phyloP scores from a whole-genome alignment of 2,329 filamentous ascomycete genomes.

The Emmonsiellopsis sp. region DNA sequence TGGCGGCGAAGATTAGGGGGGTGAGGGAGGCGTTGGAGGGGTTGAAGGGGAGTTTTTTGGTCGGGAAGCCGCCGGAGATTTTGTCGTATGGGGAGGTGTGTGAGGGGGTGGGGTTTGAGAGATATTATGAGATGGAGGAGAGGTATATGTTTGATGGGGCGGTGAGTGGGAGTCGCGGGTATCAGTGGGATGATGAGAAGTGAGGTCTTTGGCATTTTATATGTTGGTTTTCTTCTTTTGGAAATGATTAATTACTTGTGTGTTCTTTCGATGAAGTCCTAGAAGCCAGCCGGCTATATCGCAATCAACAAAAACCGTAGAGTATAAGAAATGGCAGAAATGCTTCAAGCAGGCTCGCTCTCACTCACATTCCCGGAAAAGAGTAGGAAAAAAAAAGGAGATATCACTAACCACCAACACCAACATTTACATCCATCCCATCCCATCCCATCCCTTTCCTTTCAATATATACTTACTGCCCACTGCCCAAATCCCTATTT shows the following conservation, averaged over 20 bases:
- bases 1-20: constrained; percentile 35
- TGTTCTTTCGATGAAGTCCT: too few species aligned
- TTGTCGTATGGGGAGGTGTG: constrained; percentile 37
- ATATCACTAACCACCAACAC: too few species aligned
- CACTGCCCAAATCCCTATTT: constrained; percentile 8
- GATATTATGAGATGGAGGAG: constrained; percentile 22
- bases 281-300: too few species aligned
- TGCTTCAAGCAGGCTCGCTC: not conserved
- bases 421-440: not conserved
- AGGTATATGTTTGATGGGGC: constrained; percentile 4
- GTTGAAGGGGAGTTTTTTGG: constrained; percentile 34
- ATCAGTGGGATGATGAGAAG: constrained; percentile 1
- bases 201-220: not conserved
- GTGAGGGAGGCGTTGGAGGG: constrained; percentile 27
- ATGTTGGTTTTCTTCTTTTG: too few species aligned
- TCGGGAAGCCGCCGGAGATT: constrained; percentile 35
- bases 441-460: not conserved
- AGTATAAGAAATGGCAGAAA: not conserved
- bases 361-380: not conserved
- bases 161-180: constrained; percentile 3
- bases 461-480: not conserved
- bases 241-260: too few species aligned
- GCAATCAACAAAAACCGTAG: too few species aligned
- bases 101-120: constrained; percentile 37
- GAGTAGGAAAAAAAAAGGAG: not conserved